These are phyloP conservation scores for Litsea cubeba DNA, from an alignment of 164 flowering plant genomes.

Conservation along the genomic window DNA sequence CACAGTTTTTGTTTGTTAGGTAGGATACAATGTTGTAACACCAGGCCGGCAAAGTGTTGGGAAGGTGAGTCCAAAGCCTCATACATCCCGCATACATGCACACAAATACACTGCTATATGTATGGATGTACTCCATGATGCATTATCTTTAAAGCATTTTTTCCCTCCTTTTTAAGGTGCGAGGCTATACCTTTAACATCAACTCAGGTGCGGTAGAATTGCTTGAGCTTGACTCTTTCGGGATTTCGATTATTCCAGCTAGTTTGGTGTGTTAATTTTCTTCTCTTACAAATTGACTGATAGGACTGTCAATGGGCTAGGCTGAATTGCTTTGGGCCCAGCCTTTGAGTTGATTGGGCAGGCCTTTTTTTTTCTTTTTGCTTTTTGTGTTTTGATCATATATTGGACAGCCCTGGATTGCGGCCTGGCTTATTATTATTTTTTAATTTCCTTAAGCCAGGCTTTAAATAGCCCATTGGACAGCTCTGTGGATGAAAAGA, in stretches of 20 bases:
- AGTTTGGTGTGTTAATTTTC: slow-evolving; percentile 46
- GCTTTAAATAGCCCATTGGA: too few relatives aligned
- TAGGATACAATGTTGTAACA: slow-evolving; percentile 77
- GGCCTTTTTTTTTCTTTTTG: too few relatives aligned
- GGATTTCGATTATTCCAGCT: slow-evolving; percentile 75
- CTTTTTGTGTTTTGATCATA: too few relatives aligned
- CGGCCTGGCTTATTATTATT: too few relatives aligned
- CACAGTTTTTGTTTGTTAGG: slow-evolving; percentile 40
- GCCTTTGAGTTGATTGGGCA: too few relatives aligned
- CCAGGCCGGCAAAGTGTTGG: slow-evolving; percentile 54
- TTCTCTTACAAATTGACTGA: background rate
- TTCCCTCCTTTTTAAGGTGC: slow-evolving; percentile 40
- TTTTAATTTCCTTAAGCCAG: too few relatives aligned
- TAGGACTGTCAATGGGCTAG: too few relatives aligned
- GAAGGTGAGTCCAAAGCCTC: slow-evolving; percentile 42
- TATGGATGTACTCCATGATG: background rate
- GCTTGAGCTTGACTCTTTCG: slow-evolving; percentile 85
- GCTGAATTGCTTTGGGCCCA: too few relatives aligned
- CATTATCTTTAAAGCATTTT: background rate
- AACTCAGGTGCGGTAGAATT: slow-evolving; percentile 64
- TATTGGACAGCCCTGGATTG: too few relatives aligned
- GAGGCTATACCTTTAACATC: slow-evolving; percentile 68
- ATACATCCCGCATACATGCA: background rate
- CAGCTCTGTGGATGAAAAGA: background rate
- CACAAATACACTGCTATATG: background rate